Conservation (phyloP, 768 basidiomycete genomes). For the Suillus ampliporus region DNA sequence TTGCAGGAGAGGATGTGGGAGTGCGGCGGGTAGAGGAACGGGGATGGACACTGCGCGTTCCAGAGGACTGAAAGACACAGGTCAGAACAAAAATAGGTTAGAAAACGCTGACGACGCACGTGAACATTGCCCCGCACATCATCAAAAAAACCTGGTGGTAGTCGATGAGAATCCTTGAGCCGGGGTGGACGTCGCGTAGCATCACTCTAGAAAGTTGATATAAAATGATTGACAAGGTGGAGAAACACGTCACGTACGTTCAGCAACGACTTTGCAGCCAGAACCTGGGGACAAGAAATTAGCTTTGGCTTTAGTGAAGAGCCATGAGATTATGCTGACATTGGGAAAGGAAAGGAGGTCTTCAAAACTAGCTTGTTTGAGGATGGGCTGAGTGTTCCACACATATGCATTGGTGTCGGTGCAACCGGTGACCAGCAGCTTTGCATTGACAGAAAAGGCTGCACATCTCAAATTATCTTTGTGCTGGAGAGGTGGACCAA, state of each 20-base stretch:
- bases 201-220: background rate
- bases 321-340: background rate
- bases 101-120: background rate
- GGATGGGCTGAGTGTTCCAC: background rate
- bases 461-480: too few relatives aligned
- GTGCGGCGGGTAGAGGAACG: background rate
- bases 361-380: background rate
- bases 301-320: background rate
- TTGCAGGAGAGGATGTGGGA: background rate
- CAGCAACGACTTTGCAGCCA: background rate
- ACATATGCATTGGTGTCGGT: rapidly evolving
- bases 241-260: background rate
- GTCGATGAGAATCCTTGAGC: too few relatives aligned
- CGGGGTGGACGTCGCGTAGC: background rate
- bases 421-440: background rate
- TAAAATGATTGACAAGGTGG: background rate
- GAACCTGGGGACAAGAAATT: background rate
- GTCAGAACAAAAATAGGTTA: too few relatives aligned
- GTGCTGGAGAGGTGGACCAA: background rate
- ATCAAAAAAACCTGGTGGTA: background rate
- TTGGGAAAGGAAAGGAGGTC: background rate
- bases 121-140: too few relatives aligned
- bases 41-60: background rate
- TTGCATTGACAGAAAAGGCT: background rate
- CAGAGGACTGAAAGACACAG: background rate